Evolutionary conservation across 192 early-diverging fungal species (phyloP), one percentile per base, ranked within the genome.

Genomic region (Funneliformis geosporum): DNA sequence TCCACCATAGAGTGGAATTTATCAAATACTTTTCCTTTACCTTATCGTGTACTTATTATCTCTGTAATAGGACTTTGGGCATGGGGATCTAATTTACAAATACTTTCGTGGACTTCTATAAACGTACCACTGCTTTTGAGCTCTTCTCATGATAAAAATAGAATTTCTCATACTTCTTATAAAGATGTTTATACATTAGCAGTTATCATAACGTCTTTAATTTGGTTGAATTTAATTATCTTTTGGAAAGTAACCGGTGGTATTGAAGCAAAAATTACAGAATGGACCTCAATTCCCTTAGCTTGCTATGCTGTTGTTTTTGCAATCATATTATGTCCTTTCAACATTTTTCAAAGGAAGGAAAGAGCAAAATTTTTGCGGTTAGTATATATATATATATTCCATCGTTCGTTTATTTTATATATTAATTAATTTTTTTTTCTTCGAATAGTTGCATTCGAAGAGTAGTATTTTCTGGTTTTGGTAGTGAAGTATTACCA

Each of bases 401-500:
- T 21, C 27, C 16, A 40, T 12, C 25, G 1, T 27, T 21, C 11
- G 14, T 9, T n/a, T 0, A 50, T 60, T 33, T 28, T 16, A 70
- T 23, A 4, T 67, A 44, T 46, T 67, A 47, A 12, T 16, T 43
- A 39, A 27, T 46, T 23, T 55, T 46, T 23, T 55, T 28, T 65
- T 42, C 21, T 16, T 55, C 16, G 21, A 44, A 46, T 81, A 91
- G 90, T 77, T 83, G 88, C 18, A 67, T 91, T 61, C 75, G 75
- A 39, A 84, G 90, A 43, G 80, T 89, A 4, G 46, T 89, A 33
- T 89, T 86, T 60, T 85, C 86, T n/a, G 82, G 81, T 67, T 62
- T 92, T 28, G 79, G 83, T 66, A 46, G 85, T 4, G 83, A 86
- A 73, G 92, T 95, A 5, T 87, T 84, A 38, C 88, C 95, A 72